phyloP scores from a whole-genome alignment of 805 yeast species.

The Blastobotrys muscicola region DNA sequence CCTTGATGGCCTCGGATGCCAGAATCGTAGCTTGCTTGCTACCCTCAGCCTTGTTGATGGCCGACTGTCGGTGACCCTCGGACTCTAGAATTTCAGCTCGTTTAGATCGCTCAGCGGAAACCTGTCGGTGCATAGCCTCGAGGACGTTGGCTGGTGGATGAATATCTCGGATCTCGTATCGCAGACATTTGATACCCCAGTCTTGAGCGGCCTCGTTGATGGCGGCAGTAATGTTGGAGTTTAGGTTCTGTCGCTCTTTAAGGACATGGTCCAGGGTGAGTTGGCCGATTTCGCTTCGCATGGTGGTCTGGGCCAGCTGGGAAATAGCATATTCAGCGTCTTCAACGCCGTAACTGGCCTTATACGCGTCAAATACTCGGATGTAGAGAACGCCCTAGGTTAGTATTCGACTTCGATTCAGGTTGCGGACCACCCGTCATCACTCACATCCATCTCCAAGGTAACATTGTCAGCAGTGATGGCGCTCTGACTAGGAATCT shows the following conservation, averaged over 20 bases:
- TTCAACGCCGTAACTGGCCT: conserved; percentile 82
- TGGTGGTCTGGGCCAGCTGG: conserved; percentile 83
- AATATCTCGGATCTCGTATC: conserved; percentile 82
- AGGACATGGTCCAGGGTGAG: conserved; percentile 70
- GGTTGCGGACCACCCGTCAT: neutral
- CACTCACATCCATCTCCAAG: conserved; percentile 51
- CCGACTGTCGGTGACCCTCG: conserved; percentile 73
- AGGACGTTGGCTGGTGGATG: conserved; percentile 80
- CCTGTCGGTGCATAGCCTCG: conserved; percentile 89
- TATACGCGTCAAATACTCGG: conserved; percentile 70
- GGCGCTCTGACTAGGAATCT: conserved; percentile 75
- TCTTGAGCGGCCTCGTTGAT: conserved; percentile 76
- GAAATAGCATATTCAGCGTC: conserved; percentile 78
- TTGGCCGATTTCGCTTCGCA: conserved; percentile 84
- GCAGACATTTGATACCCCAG: conserved; percentile 78
- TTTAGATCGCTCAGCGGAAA: conserved; percentile 76
- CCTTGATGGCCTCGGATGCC: conserved; percentile 63
- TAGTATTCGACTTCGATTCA: neutral
- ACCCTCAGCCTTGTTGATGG: conserved; percentile 79
- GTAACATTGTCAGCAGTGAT: conserved; percentile 82
- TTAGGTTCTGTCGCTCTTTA: conserved; percentile 64
- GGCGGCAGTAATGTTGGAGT: conserved; percentile 63
- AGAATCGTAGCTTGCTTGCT: conserved; percentile 59
- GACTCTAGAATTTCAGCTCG: conserved; percentile 81
- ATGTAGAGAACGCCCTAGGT: conserved; percentile 59